Evolutionary conservation across 2,329 filamentous ascomycete species (phyloP).

Genomic region (Claviceps quebecensis): DNA sequence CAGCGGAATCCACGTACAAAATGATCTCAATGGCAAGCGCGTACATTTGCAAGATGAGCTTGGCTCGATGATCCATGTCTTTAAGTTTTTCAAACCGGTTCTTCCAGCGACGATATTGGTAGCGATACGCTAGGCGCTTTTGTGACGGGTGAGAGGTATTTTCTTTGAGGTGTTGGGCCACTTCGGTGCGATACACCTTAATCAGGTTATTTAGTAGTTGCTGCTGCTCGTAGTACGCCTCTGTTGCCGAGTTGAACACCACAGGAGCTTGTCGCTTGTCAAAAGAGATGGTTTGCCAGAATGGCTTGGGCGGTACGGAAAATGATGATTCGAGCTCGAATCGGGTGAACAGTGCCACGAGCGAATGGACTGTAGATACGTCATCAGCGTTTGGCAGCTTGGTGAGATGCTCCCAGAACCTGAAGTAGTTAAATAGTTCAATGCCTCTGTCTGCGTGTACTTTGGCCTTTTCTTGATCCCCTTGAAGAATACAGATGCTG

Average conservation of each 20-base stretch:
- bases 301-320: background rate
- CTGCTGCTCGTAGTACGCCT: slow-evolving; percentile 3
- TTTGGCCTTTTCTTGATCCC: slow-evolving; percentile 5
- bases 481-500: slow-evolving; percentile 7
- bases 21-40: slow-evolving; percentile 1
- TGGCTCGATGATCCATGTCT: background rate
- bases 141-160: background rate
- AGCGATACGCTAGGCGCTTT: background rate
- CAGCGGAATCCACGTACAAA: background rate
- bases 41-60: slow-evolving; percentile 3
- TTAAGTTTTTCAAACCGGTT: slow-evolving; percentile 3
- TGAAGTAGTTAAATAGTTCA: slow-evolving; percentile 7
- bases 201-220: slow-evolving; percentile 1
- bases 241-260: background rate
- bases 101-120: slow-evolving; percentile 4
- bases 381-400: background rate
- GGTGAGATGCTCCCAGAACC: slow-evolving; percentile 4
- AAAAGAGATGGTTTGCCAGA: slow-evolving; percentile 1
- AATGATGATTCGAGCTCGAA: slow-evolving; percentile 5
- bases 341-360: slow-evolving; percentile 7
- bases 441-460: slow-evolving; percentile 6
- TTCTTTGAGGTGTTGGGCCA: background rate
- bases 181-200: slow-evolving; percentile 1
- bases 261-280: background rate
- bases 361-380: slow-evolving; percentile 3